Evolutionary conservation across 2,329 filamentous ascomycete genomes (phyloP), one percentile per base, ranked within the genome.

Genomic region (Bipolaris victoriae): DNA sequence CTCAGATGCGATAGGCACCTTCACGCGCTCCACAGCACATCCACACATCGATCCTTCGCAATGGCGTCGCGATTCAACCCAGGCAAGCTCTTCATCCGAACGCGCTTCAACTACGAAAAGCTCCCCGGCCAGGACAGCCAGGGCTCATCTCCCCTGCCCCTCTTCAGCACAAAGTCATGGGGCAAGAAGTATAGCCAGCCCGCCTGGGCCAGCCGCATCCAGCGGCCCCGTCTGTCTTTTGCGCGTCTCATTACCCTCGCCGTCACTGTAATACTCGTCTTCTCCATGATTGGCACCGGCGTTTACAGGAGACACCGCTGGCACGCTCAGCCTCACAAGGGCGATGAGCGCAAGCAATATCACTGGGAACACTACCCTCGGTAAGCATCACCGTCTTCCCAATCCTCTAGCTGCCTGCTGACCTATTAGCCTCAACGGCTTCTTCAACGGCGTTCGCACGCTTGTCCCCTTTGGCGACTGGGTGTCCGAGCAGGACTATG

Each of bases 391-490:
- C 7, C 37, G 22, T 33, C 10, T 16, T 24, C 2, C 7, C 22
- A 4, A 13, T 5, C 18, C 6, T 33, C 18, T 7, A 7, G 43
- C 46, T 24, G 24, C 48, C 53, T 45, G 24, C 67, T 74, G 55
- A 72, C 63, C 1, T 4, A 5, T n/a, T 61, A 79, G 78, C 44
- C 61, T 82, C 47, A 76, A 77, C 57, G 80, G 78, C 40, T 81
- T 78, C 66, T 83, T 79, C 70, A 81, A 80, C 49, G 81, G 81
- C 50, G 72, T 82, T 36, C 74, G 78, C 49, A 81, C 76, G 20
- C 69, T 83, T 13, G 80, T 82, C 20, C 74, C 78, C 2, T 72
- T 67, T 47, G 66, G 68, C 26, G 73, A 82, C 49, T 80, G 74
- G 64, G 70, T 75, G 29, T 76, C 78, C 4, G 79, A 82, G 68